Conservation (phyloP, 2,329 filamentous ascomycete species). For the Stagonosporopsis rhizophila region DNA sequence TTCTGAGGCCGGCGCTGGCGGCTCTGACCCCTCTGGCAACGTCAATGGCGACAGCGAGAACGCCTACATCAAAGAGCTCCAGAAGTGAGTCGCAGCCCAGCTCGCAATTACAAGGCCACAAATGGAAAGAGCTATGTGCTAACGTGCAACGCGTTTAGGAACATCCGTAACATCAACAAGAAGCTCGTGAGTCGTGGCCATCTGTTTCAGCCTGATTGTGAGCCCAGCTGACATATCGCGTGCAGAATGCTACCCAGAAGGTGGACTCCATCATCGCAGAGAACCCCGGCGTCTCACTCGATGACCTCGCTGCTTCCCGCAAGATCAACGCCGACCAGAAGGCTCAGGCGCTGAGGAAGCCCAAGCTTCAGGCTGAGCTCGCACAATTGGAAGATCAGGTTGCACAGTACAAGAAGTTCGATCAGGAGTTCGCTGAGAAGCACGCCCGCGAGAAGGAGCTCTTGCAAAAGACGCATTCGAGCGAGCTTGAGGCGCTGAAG, state of each 20-base stretch:
- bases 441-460: constrained; percentile 64
- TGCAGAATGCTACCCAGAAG: constrained; percentile 73
- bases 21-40: constrained; percentile 45
- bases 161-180: constrained; percentile 90
- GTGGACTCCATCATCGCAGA: constrained; percentile 73
- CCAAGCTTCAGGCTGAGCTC: constrained; percentile 71
- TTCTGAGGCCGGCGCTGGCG: constrained; percentile 38
- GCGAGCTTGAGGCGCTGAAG: constrained; percentile 62
- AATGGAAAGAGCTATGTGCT: constrained; percentile 21
- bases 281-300: constrained; percentile 73
- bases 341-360: constrained; percentile 78
- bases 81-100: constrained; percentile 71
- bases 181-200: constrained; percentile 74
- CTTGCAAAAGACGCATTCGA: constrained; percentile 62
- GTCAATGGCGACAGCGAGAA: constrained; percentile 74
- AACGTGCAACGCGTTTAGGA: constrained; percentile 60
- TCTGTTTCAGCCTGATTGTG: constrained; percentile 3
- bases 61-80: constrained; percentile 83
- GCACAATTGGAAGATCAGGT: constrained; percentile 77
- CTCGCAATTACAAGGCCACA: constrained; percentile 8
- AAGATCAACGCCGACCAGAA: constrained; percentile 85
- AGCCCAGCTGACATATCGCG: constrained; percentile 28
- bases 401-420: constrained; percentile 75
- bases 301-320: constrained; percentile 73
- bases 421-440: constrained; percentile 72